Evolutionary conservation across 805 yeast genomes (phyloP), one percentile per base, ranked within the genome.

Genomic region (Nakazawaea pomicola): DNA sequence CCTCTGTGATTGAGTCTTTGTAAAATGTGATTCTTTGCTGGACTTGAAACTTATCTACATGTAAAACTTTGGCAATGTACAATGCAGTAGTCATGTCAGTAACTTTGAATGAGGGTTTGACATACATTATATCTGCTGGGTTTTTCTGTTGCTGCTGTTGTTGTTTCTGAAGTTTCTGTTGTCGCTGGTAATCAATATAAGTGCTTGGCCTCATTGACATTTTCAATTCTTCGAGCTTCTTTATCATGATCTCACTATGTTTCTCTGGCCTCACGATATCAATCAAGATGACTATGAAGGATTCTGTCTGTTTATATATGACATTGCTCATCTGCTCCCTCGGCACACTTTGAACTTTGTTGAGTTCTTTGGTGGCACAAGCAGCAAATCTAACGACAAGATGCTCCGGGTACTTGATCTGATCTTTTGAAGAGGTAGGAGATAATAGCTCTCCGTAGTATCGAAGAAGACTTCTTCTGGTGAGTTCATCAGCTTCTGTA

Each of bases 401-500:
- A 39, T 74, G 78, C 43, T 68, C 73, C 4, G 68, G 63, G 24
- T 62, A 55, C 44, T 57, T 58, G 31, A 57, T 59, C 2, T 58
- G 49, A 21, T 65, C 49, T 23, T 65, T 69, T 8, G 33, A 30
- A 4, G 29, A 31, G 4, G 42, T 41, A 12, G 81, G 77, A 38
- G 70, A 73, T 28, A 80, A 60, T 21, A 78, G 50, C 33, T 78
- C 81, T 42, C 78, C 79, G 55, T 83, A 83, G 43, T 82, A 69
- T 19, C 84, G 72, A 19, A 83, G 57, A 34, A 81, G 65, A 38
- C 80, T 71, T 27, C 83, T 62, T 46, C 84, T 65, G 10, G 81
- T 69, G 42, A 70, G 59, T 4, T 72, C 77, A 38, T 74, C 77
- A 30, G 63, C 52, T 5, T 6, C 25, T 15, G 7, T 18, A 12